These are phyloP conservation scores for Epichloe elymi DNA, from an alignment of 2,329 filamentous ascomycete genomes.

Conservation along the genomic window DNA sequence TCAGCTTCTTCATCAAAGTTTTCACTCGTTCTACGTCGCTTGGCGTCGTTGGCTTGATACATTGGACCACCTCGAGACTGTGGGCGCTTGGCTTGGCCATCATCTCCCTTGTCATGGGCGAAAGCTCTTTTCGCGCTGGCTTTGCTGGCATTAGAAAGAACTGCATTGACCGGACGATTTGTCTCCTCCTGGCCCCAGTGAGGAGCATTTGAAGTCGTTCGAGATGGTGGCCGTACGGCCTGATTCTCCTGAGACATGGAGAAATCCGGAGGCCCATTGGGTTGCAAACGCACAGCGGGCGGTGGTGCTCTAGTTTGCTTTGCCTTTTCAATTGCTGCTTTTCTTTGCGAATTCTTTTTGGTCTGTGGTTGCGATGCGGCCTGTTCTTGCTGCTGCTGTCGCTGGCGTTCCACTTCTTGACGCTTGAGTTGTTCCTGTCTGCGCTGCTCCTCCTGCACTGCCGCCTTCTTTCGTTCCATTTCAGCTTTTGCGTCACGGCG, in stretches of 20 bases:
- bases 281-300: slow-evolving; percentile 42
- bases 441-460: slow-evolving; percentile 50
- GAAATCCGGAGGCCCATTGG: slow-evolving; percentile 36
- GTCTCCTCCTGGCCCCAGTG: slow-evolving; percentile 44
- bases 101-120: slow-evolving; percentile 49
- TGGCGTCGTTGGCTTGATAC: slow-evolving; percentile 58
- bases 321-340: slow-evolving; percentile 49
- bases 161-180: slow-evolving; percentile 45
- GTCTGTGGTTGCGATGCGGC: slow-evolving; percentile 47
- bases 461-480: slow-evolving; percentile 61
- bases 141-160: slow-evolving; percentile 45
- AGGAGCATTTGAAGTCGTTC: slow-evolving; percentile 41
- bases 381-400: slow-evolving; percentile 46
- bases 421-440: slow-evolving; percentile 45
- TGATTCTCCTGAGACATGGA: slow-evolving; percentile 18
- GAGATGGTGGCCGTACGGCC: slow-evolving; percentile 36
- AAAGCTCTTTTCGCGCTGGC: slow-evolving; percentile 59
- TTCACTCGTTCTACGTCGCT: slow-evolving; percentile 68
- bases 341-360: slow-evolving; percentile 53
- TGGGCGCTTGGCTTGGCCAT: slow-evolving; percentile 30
- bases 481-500: slow-evolving; percentile 75
- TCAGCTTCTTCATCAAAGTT: slow-evolving; percentile 52
- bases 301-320: slow-evolving; percentile 52
- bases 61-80: slow-evolving; percentile 40
- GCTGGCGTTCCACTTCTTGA: slow-evolving; percentile 48